These are phyloP conservation scores for Cystobasidium pallidum DNA, from an alignment of 1,284 basidiomycete genomes.

Conservation along the genomic window DNA sequence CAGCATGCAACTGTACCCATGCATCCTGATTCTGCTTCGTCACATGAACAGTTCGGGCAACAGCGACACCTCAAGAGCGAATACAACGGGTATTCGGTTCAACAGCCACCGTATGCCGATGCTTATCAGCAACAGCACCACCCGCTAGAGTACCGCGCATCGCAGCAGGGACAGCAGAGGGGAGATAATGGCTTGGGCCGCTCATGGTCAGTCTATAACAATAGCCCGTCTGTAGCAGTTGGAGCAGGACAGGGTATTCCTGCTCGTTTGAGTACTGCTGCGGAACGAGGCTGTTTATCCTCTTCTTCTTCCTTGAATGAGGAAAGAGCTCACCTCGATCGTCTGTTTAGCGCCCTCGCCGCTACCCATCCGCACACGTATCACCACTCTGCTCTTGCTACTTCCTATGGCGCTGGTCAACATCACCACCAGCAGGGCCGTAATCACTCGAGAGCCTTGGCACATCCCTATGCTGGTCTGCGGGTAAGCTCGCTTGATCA, in stretches of 20 bases:
- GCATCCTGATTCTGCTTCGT: neutral
- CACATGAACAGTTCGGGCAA: neutral
- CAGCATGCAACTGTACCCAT: neutral
- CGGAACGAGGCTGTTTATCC: slow-evolving; percentile 1
- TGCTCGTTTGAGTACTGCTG: neutral
- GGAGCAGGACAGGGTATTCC: neutral
- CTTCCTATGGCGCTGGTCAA: neutral
- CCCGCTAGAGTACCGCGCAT: neutral
- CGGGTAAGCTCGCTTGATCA: neutral
- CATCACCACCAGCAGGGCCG: neutral
- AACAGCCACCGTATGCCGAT: neutral
- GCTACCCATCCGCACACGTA: slow-evolving; percentile 4
- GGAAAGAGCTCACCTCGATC: slow-evolving; percentile 44
- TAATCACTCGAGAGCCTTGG: neutral
- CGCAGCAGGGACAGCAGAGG: neutral
- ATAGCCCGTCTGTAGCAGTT: neutral
- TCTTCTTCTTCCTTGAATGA: slow-evolving; percentile 8
- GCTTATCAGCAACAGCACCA: slow-evolving; percentile 20
- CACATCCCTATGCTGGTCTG: neutral
- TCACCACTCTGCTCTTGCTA: neutral
- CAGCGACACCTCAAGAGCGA: neutral
- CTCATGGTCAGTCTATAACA: neutral
- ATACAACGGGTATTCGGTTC: neutral
- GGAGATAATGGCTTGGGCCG: neutral
- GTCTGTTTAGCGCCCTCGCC: slow-evolving; percentile 42